These are phyloP conservation scores for Leccinum fibrillosum DNA, from an alignment of 768 basidiomycete genomes.

Conservation along the genomic window DNA sequence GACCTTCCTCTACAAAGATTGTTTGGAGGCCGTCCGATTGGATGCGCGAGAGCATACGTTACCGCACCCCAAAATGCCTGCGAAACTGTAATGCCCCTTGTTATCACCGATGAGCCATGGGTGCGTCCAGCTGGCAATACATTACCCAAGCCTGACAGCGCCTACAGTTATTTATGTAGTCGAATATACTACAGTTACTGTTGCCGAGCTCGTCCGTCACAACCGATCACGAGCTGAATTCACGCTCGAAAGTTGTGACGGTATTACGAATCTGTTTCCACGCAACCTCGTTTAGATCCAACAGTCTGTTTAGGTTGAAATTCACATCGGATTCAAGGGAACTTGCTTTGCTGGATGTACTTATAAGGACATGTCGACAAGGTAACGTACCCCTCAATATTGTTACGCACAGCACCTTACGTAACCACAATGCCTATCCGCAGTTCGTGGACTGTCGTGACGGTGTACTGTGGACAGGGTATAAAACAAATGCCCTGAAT, in stretches of 20 bases:
- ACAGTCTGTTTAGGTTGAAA: background rate
- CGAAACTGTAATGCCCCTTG: conserved; percentile 18
- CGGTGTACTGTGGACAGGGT: background rate
- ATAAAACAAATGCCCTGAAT: conserved; percentile 7
- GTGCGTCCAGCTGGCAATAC: conserved; percentile 3
- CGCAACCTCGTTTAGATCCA: background rate
- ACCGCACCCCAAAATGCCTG: background rate
- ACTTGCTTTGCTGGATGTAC: conserved; percentile 4
- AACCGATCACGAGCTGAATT: conserved; percentile 9
- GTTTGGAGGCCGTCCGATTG: conserved; percentile 39
- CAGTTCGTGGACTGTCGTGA: background rate
- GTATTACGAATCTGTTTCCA: conserved; percentile 12
- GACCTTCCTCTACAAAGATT: conserved; percentile 55
- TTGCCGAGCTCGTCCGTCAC: background rate
- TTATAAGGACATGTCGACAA: conserved; percentile 11
- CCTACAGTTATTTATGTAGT: background rate
- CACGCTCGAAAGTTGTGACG: background rate
- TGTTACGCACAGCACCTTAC: conserved; percentile 11
- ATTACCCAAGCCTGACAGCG: conserved; percentile 1
- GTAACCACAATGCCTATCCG: conserved; percentile 3
- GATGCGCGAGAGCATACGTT: conserved; percentile 14
- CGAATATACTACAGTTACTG: background rate
- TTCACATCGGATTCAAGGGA: background rate
- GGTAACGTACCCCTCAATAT: conserved; percentile 18
- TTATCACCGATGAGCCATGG: background rate